Percentiles rank a stretch among this genome's conserved stretches.
These are phyloP conservation scores for Cairneyella variabilis DNA, from an alignment of 495 filamentous ascomycete species.

Conservation along the genomic window DNA sequence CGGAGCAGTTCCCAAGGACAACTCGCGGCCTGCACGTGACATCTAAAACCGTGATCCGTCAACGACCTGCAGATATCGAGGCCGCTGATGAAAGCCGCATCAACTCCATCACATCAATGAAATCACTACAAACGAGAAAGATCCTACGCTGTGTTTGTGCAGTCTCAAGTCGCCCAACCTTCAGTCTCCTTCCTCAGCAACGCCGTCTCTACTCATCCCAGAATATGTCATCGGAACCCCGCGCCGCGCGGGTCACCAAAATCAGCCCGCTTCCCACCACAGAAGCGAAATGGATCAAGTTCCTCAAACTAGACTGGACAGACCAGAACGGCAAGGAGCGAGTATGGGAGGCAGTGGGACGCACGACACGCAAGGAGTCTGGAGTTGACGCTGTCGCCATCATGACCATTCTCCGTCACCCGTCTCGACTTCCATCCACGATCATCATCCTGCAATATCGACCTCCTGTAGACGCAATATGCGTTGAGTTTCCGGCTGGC, in stretches of 20 bases:
- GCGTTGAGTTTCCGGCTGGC: conserved; percentile 81
- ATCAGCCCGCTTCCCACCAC: conserved; percentile 39
- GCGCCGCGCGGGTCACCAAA: conserved; percentile 42
- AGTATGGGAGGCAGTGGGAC: conserved; percentile 77
- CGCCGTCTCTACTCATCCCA: too few species aligned
- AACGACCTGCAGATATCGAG: too few species aligned
- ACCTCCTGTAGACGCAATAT: conserved; percentile 71
- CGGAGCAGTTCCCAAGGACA: too few species aligned
- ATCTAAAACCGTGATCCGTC: too few species aligned
- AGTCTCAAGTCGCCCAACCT: too few species aligned
- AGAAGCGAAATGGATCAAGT: conserved; percentile 70
- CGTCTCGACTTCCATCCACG: conserved; percentile 41
- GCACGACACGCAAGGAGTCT: conserved; percentile 60
- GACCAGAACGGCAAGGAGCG: conserved; percentile 65
- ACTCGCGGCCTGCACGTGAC: too few species aligned
- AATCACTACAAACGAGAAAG: too few species aligned
- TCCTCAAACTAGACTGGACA: conserved; percentile 59
- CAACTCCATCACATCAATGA: too few species aligned
- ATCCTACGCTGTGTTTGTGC: too few species aligned
- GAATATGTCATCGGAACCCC: conserved; percentile 32
- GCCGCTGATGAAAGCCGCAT: too few species aligned
- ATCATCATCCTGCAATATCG: conserved; percentile 68
- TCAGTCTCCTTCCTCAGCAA: too few species aligned
- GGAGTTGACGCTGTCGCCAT: conserved; percentile 87
- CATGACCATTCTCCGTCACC: conserved; percentile 63